Evolutionary conservation across 768 basidiomycete species (phyloP), one percentile per base, ranked within the genome.

Genomic region (Dacryopinax spathularia): DNA sequence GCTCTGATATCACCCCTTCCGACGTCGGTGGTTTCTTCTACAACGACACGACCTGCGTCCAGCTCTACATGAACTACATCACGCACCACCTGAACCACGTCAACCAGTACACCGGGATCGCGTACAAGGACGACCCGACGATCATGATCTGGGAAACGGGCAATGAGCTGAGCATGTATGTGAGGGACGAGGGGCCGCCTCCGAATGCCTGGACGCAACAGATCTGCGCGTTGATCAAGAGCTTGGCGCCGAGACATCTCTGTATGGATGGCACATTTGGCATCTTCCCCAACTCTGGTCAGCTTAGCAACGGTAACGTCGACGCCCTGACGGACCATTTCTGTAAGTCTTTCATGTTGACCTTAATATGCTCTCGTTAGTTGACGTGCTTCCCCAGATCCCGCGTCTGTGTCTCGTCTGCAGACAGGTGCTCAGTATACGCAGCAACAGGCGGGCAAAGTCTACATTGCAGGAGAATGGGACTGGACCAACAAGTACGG

Each of bases 131-230:
- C 36, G 68, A 69, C 39, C 68, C 68, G 2, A 69, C 68, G 0
- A 69, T 69, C 43, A 61, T 69, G 43, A 64, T 65, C 6, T 69
- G 66, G 66, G 68, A 69, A 22, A 67, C 68, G 2, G 68, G 68
- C 16, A 69, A 69, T 48, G 68, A 69, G 48, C 66, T 67, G 25
- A 67, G 68, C 56, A 67, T 64, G 12, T 69, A 68, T 62, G 64
- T 67, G 64, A 66, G 66, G 60, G 62, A 62, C 22, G 68, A 64
- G 16, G 68, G 68, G 3, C 65, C 68, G 0, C 68, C 68, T 7
- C 68, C 68, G 2, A 63, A 64, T 13, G 20, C 44, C 7, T 69
- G 68, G 68, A 69, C 66, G 2, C 35, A 66, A 36, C 18, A 44
- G 2, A 69, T 69, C 39, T 65, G 65, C 5, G 31, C 20, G 1